A percentile compares a stretch with the other conserved stretches of the same genome.
Evolutionary conservation across 177 flowering plant species (phyloP).

Genomic region (Tripterygium wilfordii): DNA sequence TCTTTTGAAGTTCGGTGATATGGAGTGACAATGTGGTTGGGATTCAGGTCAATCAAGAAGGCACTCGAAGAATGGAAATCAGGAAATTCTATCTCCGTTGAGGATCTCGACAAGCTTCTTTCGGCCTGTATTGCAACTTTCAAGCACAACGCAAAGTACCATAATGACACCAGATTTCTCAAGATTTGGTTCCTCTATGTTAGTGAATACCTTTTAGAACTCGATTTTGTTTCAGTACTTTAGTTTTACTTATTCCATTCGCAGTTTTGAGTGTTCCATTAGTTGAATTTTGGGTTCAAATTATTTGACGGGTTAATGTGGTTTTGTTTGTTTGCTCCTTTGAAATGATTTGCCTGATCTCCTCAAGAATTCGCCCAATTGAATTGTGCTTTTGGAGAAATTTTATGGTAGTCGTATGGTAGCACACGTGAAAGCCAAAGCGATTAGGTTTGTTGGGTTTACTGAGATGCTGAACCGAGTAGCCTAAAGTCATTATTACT

Average conservation of each 20-base stretch:
- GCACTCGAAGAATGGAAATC: slow-evolving; percentile 29
- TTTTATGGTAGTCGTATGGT: no score
- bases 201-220: slow-evolving; percentile 12
- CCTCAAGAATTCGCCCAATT: no score
- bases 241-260: neutral
- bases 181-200: slow-evolving; percentile 84
- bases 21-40: neutral
- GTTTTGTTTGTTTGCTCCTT: no score
- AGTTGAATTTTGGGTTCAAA: neutral
- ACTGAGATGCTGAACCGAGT: no score
- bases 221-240: neutral
- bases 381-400: no score
- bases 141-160: slow-evolving; percentile 48
- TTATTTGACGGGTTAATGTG: neutral
- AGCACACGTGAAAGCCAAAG: no score
- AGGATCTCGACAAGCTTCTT: slow-evolving; percentile 35
- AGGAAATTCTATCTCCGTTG: slow-evolving; percentile 3
- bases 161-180: slow-evolving; percentile 74
- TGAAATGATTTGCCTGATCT: no score
- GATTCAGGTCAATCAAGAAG: slow-evolving; percentile 44
- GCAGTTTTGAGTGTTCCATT: neutral
- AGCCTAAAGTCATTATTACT: no score
- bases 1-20: no score
- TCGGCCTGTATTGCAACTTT: slow-evolving; percentile 45
- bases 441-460: no score